Conservation (phyloP, 106 monocot species). For the Agapanthus africanus region DNA sequence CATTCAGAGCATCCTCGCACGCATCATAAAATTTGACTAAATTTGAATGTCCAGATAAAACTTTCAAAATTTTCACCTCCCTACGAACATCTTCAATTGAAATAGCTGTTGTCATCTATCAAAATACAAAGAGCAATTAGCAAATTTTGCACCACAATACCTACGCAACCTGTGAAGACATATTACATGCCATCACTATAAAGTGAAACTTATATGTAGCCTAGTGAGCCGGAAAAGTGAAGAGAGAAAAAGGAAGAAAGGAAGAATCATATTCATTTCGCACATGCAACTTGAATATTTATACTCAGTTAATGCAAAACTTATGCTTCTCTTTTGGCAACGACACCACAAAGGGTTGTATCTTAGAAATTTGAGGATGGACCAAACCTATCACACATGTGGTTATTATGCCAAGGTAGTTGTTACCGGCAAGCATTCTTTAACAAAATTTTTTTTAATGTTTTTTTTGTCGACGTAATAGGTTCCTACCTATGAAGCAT, state of each 20-base stretch:
- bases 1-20: conserved; percentile 61
- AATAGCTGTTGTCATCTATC: conserved; percentile 77
- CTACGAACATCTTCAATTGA: conserved; percentile 82
- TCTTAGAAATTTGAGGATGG: too few relatives aligned
- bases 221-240: not conserved
- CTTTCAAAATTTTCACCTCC: conserved; percentile 73
- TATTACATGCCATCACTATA: not conserved
- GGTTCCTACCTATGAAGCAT: too few relatives aligned
- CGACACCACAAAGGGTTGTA: not conserved
- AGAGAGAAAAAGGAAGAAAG: not conserved
- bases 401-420: too few relatives aligned
- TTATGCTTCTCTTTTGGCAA: not conserved
- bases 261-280: not conserved
- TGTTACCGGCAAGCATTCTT: not conserved
- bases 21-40: conserved; percentile 76
- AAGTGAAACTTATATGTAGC: not conserved
- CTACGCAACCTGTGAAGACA: not conserved
- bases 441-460: too few relatives aligned
- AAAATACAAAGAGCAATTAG: conserved; percentile 5
- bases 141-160: not conserved
- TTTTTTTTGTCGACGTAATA: too few relatives aligned
- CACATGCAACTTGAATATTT: not conserved
- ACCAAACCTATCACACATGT: too few relatives aligned
- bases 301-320: not conserved
- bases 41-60: conserved; percentile 56